phyloP scores from a whole-genome alignment of 352 stramenopile species.

The Phytophthora aleatoria region DNA sequence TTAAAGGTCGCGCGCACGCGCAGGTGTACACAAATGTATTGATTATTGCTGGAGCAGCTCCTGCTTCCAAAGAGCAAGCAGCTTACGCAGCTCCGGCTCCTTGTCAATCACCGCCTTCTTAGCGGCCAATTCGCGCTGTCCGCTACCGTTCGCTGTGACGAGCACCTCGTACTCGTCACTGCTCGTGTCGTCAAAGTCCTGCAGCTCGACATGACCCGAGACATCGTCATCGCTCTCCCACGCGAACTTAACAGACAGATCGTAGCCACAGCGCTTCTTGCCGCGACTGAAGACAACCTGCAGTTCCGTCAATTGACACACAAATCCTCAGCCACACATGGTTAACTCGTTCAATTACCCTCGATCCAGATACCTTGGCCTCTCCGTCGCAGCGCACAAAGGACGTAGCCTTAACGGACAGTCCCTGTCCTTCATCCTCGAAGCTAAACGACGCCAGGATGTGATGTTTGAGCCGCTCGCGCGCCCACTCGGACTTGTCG shows the following conservation, averaged over 20 bases:
- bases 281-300: conserved; percentile 81
- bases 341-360: not conserved
- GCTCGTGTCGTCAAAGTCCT: conserved; percentile 87
- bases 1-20: conserved; percentile 15
- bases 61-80: conserved; percentile 76
- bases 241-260: conserved; percentile 84
- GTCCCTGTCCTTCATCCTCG: conserved; percentile 45
- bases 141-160: conserved; percentile 52
- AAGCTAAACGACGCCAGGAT: conserved; percentile 68
- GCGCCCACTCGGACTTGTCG: conserved; percentile 84
- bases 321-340: conserved; percentile 10
- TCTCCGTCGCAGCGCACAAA: conserved; percentile 79
- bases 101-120: conserved; percentile 64
- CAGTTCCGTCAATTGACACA: not conserved
- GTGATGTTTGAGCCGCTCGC: conserved; percentile 71
- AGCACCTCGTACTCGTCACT: conserved; percentile 81
- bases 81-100: conserved; percentile 66
- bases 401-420: conserved; percentile 64
- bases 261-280: conserved; percentile 87
- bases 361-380: conserved; percentile 58
- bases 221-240: conserved; percentile 58
- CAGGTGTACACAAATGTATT: conserved; percentile 33
- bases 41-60: conserved; percentile 79
- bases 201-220: conserved; percentile 72
- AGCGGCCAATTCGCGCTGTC: conserved; percentile 53